These are phyloP conservation scores for Tuber melanosporum DNA, from an alignment of 495 filamentous ascomycete species.

Conservation along the genomic window DNA sequence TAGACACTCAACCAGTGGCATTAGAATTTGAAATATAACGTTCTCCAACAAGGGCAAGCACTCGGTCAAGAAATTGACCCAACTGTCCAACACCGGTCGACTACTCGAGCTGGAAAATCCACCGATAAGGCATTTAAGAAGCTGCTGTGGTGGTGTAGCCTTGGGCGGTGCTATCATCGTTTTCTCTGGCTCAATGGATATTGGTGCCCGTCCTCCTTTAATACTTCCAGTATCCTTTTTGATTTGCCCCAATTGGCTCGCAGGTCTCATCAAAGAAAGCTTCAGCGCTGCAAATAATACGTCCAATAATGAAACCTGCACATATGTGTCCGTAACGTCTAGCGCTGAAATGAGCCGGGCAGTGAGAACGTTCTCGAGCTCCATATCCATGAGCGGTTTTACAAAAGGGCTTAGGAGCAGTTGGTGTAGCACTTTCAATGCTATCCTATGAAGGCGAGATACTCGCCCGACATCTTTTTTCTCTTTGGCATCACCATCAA, in stretches of 20 bases:
- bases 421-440: constrained; percentile 66
- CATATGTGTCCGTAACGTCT: constrained; percentile 53
- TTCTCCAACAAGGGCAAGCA: constrained; percentile 75
- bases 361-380: constrained; percentile 67
- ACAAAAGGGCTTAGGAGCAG: constrained; percentile 67
- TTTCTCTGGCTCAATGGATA: constrained; percentile 23
- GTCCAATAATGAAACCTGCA: constrained; percentile 70
- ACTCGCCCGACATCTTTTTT: constrained; percentile 45
- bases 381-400: constrained; percentile 57
- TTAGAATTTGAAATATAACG: constrained; percentile 78
- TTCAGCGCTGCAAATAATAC: constrained; percentile 65
- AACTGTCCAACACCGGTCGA: constrained; percentile 75
- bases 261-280: constrained; percentile 52
- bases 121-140: constrained; percentile 74
- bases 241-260: constrained; percentile 44
- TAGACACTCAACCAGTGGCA: constrained; percentile 84
- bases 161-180: constrained; percentile 44
- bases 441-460: constrained; percentile 59
- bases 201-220: constrained; percentile 43
- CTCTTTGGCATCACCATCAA: constrained; percentile 47
- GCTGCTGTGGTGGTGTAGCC: constrained; percentile 56
- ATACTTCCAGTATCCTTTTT: constrained; percentile 44
- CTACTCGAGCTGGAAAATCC: constrained; percentile 72
- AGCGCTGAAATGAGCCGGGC: constrained; percentile 61
- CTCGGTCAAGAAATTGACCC: constrained; percentile 79